A percentile compares a stretch with the other conserved stretches of the same genome.
Conservation (phyloP, 2,329 filamentous ascomycete species). For the Penicillium decumbens region DNA sequence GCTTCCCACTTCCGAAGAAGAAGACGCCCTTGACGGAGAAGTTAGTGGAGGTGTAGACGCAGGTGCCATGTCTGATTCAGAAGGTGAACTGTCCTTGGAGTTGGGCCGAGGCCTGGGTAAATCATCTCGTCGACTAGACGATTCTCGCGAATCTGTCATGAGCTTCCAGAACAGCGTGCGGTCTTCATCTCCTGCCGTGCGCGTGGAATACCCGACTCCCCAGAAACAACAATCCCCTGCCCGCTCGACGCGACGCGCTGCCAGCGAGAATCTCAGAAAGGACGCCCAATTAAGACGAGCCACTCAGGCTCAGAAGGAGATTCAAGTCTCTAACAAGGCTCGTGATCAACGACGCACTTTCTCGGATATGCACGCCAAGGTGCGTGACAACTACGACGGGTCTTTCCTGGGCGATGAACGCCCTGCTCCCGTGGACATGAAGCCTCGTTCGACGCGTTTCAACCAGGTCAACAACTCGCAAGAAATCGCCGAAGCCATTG, state of each 20-base stretch:
- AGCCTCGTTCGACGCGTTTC: conserved; percentile 54
- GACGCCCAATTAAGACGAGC: conserved; percentile 41
- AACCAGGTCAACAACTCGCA: conserved; percentile 44
- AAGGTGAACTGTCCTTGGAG: conserved; percentile 54
- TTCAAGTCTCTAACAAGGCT: conserved; percentile 32
- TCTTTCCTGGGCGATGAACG: conserved; percentile 50
- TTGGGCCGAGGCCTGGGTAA: conserved; percentile 50
- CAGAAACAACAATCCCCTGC: conserved; percentile 31
- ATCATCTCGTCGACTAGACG: conserved; percentile 37
- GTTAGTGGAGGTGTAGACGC: conserved; percentile 2
- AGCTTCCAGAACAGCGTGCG: conserved; percentile 45
- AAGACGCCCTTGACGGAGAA: conserved; percentile 22
- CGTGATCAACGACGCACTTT: conserved; percentile 47
- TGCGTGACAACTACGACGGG: conserved; percentile 50
- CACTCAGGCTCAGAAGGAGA: conserved; percentile 41
- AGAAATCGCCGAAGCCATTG: conserved; percentile 37
- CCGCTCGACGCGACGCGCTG: conserved; percentile 28
- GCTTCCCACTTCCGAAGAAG: conserved; percentile 40
- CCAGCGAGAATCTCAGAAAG: conserved; percentile 38
- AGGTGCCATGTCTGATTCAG: conserved; percentile 26
- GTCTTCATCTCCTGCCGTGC: conserved; percentile 40
- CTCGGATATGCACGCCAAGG: conserved; percentile 54
- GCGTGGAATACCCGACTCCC: conserved; percentile 38
- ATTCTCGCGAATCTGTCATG: conserved; percentile 50
- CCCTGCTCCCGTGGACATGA: conserved; percentile 41